Percentiles rank a stretch among this genome's conserved stretches.
Evolutionary conservation across 345 rosid species (phyloP).

Genomic region (Cochlearia excelsa): DNA sequence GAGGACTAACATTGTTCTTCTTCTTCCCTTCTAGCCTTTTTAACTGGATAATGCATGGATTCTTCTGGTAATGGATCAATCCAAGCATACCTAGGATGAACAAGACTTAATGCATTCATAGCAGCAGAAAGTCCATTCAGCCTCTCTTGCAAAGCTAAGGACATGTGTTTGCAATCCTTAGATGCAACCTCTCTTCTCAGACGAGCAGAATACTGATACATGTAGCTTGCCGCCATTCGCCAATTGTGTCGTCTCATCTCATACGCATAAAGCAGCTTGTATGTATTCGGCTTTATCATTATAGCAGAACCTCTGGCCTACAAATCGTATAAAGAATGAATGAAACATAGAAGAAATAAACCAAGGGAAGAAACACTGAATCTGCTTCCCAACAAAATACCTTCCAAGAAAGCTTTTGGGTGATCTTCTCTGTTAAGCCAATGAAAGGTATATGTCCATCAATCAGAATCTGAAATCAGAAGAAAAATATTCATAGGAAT

Average conservation of each 20-base stretch:
- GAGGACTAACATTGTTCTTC: conserved; percentile 53
- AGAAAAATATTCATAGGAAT: conserved; percentile 17
- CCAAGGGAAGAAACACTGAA: conserved; percentile 11
- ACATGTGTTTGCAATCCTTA: conserved; percentile 55
- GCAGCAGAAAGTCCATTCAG: conserved; percentile 87
- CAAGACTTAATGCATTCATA: conserved; percentile 82
- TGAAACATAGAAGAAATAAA: conserved; percentile 12
- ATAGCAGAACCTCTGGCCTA: conserved; percentile 86
- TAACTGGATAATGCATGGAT: conserved; percentile 52
- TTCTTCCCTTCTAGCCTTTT: conserved; percentile 62
- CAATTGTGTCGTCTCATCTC: conserved; percentile 91
- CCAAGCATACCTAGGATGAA: conserved; percentile 83
- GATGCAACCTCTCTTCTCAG: conserved; percentile 58
- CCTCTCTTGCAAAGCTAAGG: conserved; percentile 70
- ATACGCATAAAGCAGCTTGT: conserved; percentile 90
- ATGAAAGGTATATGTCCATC: conserved; percentile 83
- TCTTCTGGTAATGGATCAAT: conserved; percentile 60
- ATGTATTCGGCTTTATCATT: conserved; percentile 69
- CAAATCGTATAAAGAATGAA: conserved; percentile 29
- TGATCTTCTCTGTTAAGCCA: conserved; percentile 87
- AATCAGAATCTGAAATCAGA: conserved; percentile 59
- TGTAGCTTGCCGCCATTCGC: conserved; percentile 87
- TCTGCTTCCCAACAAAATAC: conserved; percentile 39
- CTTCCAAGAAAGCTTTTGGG: conserved; percentile 95
- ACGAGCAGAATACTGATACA: conserved; percentile 71